Percentiles rank a stretch among this genome's conserved stretches.
Conservation (phyloP, 2,329 filamentous ascomycete species). For the Fusarium pseudonygamai region DNA sequence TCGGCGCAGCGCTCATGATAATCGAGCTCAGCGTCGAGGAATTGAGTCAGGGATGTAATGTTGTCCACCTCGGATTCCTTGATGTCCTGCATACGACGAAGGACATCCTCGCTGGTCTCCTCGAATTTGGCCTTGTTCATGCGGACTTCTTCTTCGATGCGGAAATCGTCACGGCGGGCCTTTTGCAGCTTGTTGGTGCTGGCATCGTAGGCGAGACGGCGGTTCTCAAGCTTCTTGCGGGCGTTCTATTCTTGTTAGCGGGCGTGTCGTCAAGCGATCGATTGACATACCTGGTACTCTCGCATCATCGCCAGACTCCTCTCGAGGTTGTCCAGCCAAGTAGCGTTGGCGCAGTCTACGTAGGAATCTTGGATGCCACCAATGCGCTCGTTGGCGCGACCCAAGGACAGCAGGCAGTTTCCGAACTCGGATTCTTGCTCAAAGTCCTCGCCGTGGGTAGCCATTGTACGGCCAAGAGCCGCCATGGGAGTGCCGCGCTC, state of each 20-base stretch:
- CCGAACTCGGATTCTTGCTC: conserved; percentile 91
- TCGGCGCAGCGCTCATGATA: conserved; percentile 93
- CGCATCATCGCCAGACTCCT: conserved; percentile 94
- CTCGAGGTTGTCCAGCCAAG: conserved; percentile 93
- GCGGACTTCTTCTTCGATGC: conserved; percentile 90
- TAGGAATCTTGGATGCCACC: conserved; percentile 87
- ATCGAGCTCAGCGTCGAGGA: conserved; percentile 88
- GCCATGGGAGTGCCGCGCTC: conserved; percentile 85
- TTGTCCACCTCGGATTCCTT: conserved; percentile 90
- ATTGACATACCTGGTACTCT: conserved; percentile 84
- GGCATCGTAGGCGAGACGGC: conserved; percentile 89
- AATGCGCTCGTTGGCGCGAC: conserved; percentile 87
- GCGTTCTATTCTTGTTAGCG: conserved; percentile 63
- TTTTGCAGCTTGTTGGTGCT: conserved; percentile 92
- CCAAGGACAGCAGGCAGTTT: conserved; percentile 80
- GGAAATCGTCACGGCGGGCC: conserved; percentile 91
- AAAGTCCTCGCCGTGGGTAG: conserved; percentile 90
- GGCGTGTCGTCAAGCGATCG: too few species aligned
- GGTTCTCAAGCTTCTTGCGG: conserved; percentile 92
- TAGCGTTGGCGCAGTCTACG: conserved; percentile 77
- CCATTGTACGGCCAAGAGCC: conserved; percentile 86
- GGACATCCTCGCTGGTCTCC: conserved; percentile 91
- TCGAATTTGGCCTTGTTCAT: conserved; percentile 95
- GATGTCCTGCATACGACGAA: conserved; percentile 94
- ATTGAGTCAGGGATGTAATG: conserved; percentile 79